Base-by-base conservation (phyloP, 1,284 basidiomycete genomes). In the Cystobasidium sp. region DNA sequence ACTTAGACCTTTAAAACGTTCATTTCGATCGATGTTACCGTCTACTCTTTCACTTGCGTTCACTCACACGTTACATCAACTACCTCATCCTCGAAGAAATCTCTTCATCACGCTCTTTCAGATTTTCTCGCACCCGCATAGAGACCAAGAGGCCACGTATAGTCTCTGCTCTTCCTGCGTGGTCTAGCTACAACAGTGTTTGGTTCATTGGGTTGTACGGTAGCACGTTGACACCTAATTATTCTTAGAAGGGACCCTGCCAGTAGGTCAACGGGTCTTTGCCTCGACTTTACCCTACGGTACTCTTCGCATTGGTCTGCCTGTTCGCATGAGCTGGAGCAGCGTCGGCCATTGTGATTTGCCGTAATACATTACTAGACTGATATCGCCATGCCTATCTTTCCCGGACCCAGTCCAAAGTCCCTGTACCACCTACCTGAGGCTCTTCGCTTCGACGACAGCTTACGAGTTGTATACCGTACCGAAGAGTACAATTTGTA, bases 51-150 rank as follows among this genome's bases (percentile, higher is more conserved):
- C 41, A 46, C 37, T 65, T 18, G 59, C 3, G 12, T 37, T 62
- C 18, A 6, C 41, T 4, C 22, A 31, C 31, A 2, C 31, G 47
- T 3, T 14, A n/a, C 41, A 16, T 46, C 46, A 24, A 49, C 3
- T 49, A 20, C 47, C 41, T 12, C 18, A 24, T 10, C 63, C 24
- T 65, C 46, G 41, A 47, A 46, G 63, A 20, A 14, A 47, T 49
- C 46, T 65, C 14, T 46, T 49, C 53, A 9, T 56, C 8, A 56
- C 12, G 14, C 63, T 49, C 63, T 51, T 65, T 44, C 16, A 20
- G 63, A 44, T n/a, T 65, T 49, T 65, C 63, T 65, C 41, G 10
- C 41, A 6, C 37, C 6, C 10, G 59, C 59, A 41, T 12, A 39
- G 59, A 56, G 10, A 56, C 22, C 39, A 43, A 14, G 3, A 31